These are phyloP conservation scores for Ophiosphaerella narmari DNA, from an alignment of 2,329 filamentous ascomycete species.

Conservation along the genomic window DNA sequence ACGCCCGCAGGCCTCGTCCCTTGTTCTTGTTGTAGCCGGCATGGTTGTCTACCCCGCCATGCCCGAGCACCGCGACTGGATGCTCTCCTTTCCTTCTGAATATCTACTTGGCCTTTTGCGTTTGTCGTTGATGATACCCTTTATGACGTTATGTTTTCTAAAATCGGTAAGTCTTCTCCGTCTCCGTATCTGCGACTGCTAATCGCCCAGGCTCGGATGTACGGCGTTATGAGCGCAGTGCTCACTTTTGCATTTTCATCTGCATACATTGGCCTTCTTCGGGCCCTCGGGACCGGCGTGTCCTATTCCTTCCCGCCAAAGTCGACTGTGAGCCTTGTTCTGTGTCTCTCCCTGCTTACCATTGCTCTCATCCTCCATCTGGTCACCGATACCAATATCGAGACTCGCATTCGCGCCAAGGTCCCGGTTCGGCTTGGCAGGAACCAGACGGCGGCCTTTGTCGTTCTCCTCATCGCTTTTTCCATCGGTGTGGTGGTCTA, in stretches of 20 bases:
- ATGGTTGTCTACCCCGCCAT: conserved; percentile 34
- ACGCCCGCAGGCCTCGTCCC: conserved; percentile 33
- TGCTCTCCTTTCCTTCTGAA: conserved; percentile 37
- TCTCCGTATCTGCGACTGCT: conserved; percentile 3
- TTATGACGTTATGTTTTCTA: conserved; percentile 43
- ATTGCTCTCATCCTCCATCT: conserved; percentile 38
- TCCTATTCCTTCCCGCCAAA: conserved; percentile 42
- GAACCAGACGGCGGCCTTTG: conserved; percentile 36
- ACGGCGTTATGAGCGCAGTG: conserved; percentile 42
- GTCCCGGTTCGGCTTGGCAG: conserved; percentile 39
- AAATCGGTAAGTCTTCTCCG: conserved; percentile 33
- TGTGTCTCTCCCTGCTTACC: conserved; percentile 37
- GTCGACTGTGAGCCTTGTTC: conserved; percentile 34
- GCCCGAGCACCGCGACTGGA: conserved; percentile 43
- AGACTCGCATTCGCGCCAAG: conserved; percentile 31
- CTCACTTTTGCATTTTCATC: conserved; percentile 39
- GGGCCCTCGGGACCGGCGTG: conserved; percentile 38
- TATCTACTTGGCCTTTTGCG: conserved; percentile 40
- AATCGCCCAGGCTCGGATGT: conserved; percentile 33
- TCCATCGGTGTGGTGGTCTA: conserved; percentile 36
- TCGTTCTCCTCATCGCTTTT: conserved; percentile 50
- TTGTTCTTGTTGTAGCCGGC: conserved; percentile 35
- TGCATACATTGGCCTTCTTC: conserved; percentile 41
- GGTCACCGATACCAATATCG: conserved; percentile 35
- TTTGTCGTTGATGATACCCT: conserved; percentile 45